A percentile compares a stretch with the other conserved stretches of the same genome.
phyloP scores from a whole-genome alignment of 73 alveolate species.

The Effrenium voratum region DNA sequence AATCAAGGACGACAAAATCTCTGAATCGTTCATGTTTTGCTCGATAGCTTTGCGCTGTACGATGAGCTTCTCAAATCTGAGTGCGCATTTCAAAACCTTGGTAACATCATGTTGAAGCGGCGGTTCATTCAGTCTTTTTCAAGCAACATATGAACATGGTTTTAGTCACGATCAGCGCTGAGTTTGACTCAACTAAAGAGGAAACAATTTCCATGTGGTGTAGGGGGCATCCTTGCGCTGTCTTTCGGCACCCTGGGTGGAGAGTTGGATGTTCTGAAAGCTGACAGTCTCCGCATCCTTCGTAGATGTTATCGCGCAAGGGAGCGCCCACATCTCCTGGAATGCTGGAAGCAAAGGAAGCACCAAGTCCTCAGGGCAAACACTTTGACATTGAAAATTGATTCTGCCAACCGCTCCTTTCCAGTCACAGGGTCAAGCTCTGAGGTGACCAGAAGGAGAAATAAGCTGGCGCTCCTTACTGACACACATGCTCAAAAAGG shows the following conservation, averaged over 20 bases:
- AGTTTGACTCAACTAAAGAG: too few relatives aligned
- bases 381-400: background rate
- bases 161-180: background rate
- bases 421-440: conserved; percentile 10
- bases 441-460: conserved; percentile 19
- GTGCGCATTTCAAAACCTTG: conserved; percentile 2
- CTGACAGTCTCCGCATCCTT: background rate
- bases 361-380: background rate
- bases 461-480: conserved; percentile 2
- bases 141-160: background rate
- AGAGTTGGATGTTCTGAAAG: conserved; percentile 4
- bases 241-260: conserved; percentile 13
- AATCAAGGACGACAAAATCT: background rate
- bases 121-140: background rate
- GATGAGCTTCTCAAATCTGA: background rate
- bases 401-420: background rate
- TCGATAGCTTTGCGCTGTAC: background rate
- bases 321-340: background rate
- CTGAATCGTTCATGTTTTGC: background rate
- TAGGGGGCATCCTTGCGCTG: conserved; percentile 41
- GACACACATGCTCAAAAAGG: background rate
- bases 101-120: background rate
- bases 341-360: background rate
- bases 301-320: background rate
- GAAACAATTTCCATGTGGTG: too few relatives aligned